Evolutionary conservation across 768 basidiomycete species (phyloP), one percentile per base, ranked within the genome.

Genomic region (Boletus eberwhitei): DNA sequence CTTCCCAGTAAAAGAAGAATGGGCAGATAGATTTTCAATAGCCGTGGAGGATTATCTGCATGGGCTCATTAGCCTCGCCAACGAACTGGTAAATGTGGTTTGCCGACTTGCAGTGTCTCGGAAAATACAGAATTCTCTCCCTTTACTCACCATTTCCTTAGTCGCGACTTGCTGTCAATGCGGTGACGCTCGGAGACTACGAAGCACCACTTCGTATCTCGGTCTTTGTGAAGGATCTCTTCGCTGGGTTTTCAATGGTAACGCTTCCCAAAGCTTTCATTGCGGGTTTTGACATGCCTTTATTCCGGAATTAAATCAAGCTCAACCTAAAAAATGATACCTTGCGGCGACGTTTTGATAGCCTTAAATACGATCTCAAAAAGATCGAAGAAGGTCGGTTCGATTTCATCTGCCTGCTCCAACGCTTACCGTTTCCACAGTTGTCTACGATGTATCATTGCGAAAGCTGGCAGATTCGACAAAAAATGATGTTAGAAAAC

Each of bases 201-300:
- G 85, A 90, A 59, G 84, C 87, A 57, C 90, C 90, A 0, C 77
- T 91, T 64, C 80, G 78, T 60, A 90, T 91, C 57, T 90, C 90
- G 1, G 64, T 76, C 16, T 91, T 92, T 60, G 88, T 88, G 32
- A 90, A 90, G 68, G 87, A 90, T 53, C 50, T 93, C 5, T 91
- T 90, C 58, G 77, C 84, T n/a, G 90, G 90, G 13, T 93, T 93
- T 65, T 83, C 90, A 0, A 88, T 90, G 87, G 90, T 87, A 60
- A 52, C 34, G 35, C 22, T 19, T 55, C 35, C 43, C 38, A 22
- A 46, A 22, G 14, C 14, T 5, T 43, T 56, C 17, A 19, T 41
- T 40, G 35, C 39, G 29, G 24, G 41, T 52, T 35, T 47, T 54
- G 43, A 57, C 57, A 31, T 50, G 31, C 19, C 13, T 45, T 39